Base-by-base conservation (phyloP, 495 filamentous ascomycete species). In the Sphaerosporella brunnea region DNA sequence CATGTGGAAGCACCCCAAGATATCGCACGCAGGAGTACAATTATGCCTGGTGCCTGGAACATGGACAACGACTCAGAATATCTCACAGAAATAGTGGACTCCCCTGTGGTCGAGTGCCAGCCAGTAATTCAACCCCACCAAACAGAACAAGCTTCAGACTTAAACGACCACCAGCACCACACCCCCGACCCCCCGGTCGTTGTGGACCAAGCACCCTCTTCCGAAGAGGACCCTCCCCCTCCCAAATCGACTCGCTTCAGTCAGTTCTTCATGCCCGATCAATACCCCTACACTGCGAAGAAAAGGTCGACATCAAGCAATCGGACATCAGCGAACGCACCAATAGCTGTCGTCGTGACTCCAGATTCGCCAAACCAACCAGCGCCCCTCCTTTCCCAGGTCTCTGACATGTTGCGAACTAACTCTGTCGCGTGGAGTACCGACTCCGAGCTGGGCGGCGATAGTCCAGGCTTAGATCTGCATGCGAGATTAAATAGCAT, bases 401-500 rank as follows among this genome's bases (percentile, higher is more conserved):
- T 48, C 9, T 37, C 45, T 4, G 20, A 48, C n/a, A 48, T 48
- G 45, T 39, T 48, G 19, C 32, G 45, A n/a, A 18, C 24, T 13
- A 46, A 36, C 28, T 36, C 43, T 18, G 30, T 32, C 9, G 34
- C 9, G 34, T 48, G 45, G 45, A 48, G 32, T 26, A 38, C 45
- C 1, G 35, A 48, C 25, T 37, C 30, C 4, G 45, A 48, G 24
- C 7, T 24, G n/a, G 21, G 35, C 2, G 19, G 16, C 4, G 43
- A 57, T 53, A 59, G 58, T 46, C 45, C 56, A 32, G 2, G 23
- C 2, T 23, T 26, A 2, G n/a, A n/a, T n/a, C n/a, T n/a, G n/a
- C n/a, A n/a, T n/a, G n/a, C n/a, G n/a, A n/a, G n/a, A n/a, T n/a
- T 13, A 5, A 44, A 54, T 41, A 55, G 19, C 18, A 37, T 35